Evolutionary conservation across 129 eudicot species (phyloP).

Genomic region (Solidago caesia): DNA sequence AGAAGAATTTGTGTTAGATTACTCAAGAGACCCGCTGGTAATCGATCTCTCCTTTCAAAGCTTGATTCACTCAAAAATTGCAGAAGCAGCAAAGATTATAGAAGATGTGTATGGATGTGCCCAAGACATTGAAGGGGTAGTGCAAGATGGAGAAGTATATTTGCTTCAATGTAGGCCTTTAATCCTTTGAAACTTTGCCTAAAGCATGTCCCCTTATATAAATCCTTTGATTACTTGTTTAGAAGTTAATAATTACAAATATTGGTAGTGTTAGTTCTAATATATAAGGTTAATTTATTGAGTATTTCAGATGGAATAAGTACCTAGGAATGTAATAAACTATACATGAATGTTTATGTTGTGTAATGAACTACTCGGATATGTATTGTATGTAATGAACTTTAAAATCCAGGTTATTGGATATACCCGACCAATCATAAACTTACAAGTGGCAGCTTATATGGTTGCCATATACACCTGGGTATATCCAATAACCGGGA

Average conservation of each 20-base stretch:
- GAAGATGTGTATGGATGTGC: conserved; percentile 48
- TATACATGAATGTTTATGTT: too few relatives aligned
- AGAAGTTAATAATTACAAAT: background rate
- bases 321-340: too few relatives aligned
- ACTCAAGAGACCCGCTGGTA: conserved; percentile 44
- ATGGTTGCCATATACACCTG: too few relatives aligned
- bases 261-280: background rate
- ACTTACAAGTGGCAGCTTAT: too few relatives aligned
- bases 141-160: conserved; percentile 43
- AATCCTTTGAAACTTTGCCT: conserved; percentile 13
- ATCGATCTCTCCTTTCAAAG: conserved; percentile 34
- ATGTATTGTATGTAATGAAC: too few relatives aligned
- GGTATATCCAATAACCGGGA: too few relatives aligned
- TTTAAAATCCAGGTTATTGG: too few relatives aligned
- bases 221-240: background rate
- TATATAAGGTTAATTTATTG: background rate
- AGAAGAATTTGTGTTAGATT: conserved; percentile 47
- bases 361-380: too few relatives aligned
- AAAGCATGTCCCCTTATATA: background rate
- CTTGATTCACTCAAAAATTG: conserved; percentile 39
- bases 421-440: too few relatives aligned
- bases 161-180: conserved; percentile 47
- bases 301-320: too few relatives aligned
- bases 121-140: conserved; percentile 49
- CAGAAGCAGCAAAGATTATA: conserved; percentile 42